Conservation (phyloP, 2,329 filamentous ascomycete genomes). For the Plectosphaerella plurivora region DNA sequence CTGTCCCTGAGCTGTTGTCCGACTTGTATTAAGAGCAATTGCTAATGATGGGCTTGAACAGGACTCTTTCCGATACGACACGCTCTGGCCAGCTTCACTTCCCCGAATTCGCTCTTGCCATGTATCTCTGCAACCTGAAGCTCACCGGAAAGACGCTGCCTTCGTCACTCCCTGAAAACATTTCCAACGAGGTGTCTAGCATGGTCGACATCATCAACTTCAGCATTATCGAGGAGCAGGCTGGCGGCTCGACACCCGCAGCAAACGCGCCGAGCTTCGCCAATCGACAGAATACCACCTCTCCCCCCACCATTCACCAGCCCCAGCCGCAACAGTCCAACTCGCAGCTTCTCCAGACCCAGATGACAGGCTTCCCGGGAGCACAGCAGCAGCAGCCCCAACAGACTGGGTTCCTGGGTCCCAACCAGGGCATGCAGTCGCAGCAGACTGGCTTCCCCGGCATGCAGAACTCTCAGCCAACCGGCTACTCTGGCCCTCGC, state of each 20-base stretch:
- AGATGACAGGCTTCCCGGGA: slow-evolving; percentile 65
- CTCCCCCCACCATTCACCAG: slow-evolving; percentile 57
- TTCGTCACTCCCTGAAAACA: slow-evolving; percentile 68
- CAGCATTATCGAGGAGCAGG: slow-evolving; percentile 71
- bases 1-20: not conserved
- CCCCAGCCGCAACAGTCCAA: slow-evolving; percentile 66
- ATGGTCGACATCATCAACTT: slow-evolving; percentile 99
- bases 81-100: slow-evolving; percentile 95
- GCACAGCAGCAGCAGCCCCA: slow-evolving; percentile 29
- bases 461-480: slow-evolving; percentile 64
- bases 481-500: slow-evolving; percentile 74
- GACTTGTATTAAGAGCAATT: slow-evolving; percentile 14
- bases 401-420: slow-evolving; percentile 53
- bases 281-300: slow-evolving; percentile 39
- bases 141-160: slow-evolving; percentile 84
- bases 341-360: slow-evolving; percentile 56
- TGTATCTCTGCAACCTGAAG: slow-evolving; percentile 97
- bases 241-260: slow-evolving; percentile 40
- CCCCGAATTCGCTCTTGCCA: slow-evolving; percentile 93
- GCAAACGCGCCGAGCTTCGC: slow-evolving; percentile 71
- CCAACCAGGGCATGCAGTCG: slow-evolving; percentile 55
- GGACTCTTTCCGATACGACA: slow-evolving; percentile 91
- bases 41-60: slow-evolving; percentile 25
- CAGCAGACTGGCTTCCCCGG: slow-evolving; percentile 69
- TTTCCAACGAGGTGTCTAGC: slow-evolving; percentile 95